A percentile compares a stretch with the other conserved stretches of the same genome.
Evolutionary conservation across 2,329 filamentous ascomycete species (phyloP).

Genomic region (Fusarium dimerum): DNA sequence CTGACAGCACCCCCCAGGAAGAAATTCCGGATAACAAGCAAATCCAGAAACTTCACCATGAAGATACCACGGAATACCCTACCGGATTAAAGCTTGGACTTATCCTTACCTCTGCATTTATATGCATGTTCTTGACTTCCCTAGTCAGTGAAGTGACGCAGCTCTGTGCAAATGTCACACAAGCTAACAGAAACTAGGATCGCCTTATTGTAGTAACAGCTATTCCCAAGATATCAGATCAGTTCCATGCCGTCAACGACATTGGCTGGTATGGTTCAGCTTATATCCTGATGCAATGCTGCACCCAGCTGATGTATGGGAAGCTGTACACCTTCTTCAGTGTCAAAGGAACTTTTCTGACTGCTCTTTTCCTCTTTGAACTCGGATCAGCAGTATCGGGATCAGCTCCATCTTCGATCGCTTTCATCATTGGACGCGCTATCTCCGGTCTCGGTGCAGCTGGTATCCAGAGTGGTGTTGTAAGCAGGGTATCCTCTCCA

Average conservation of each 20-base stretch:
- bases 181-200: slow-evolving; percentile 24
- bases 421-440: slow-evolving; percentile 53
- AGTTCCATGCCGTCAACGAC: slow-evolving; percentile 31
- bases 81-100: slow-evolving; percentile 1
- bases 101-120: slow-evolving; percentile 1
- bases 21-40: no score
- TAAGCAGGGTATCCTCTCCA: slow-evolving; percentile 19
- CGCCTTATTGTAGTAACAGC: slow-evolving; percentile 40
- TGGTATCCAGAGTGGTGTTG: slow-evolving; percentile 51
- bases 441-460: slow-evolving; percentile 53
- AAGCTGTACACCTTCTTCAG: slow-evolving; percentile 45
- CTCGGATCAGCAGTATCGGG: slow-evolving; percentile 36
- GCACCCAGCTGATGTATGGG: slow-evolving; percentile 39
- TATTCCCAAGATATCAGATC: slow-evolving; percentile 33
- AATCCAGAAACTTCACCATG: no score
- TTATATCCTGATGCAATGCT: slow-evolving; percentile 40
- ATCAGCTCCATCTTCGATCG: slow-evolving; percentile 37
- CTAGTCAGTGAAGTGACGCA: not conserved
- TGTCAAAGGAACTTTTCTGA: slow-evolving; percentile 26
- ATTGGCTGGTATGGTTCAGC: slow-evolving; percentile 37
- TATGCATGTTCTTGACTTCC: slow-evolving; percentile 10
- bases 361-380: slow-evolving; percentile 27
- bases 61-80: no score
- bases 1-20: no score
- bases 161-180: no score